Evolutionary conservation across 1,139 yeast species (phyloP), one percentile per base, ranked within the genome.

Genomic region (Pichia sp.): DNA sequence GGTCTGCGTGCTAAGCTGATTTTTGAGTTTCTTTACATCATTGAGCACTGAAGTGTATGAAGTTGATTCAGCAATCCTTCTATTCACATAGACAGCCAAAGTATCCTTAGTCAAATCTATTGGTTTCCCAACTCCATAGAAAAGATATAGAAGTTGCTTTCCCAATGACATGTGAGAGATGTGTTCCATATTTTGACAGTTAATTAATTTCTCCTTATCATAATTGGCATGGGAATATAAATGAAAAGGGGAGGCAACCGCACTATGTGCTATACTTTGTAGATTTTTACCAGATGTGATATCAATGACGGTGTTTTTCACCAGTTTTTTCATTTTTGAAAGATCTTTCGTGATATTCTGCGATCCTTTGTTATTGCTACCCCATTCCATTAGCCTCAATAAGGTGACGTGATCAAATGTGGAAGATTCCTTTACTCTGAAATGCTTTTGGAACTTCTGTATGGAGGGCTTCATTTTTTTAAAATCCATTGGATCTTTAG

Each of bases 401-500:
- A 56, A 33, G 1, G 60, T 56, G 22, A 44, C 49, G 7, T 33
- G 27, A 34, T 53, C 52, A 6, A 56, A 40, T 6, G 49, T 52
- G 1, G 50, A 24, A 5, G 41, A 32, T n/a, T 36, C 32, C 6
- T 30, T 35, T 7, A 51, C 15, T 33, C 51, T 51, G 24, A 43
- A 40, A 18, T 80, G 83, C 55, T 75, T 81, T 53, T 84, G 93
- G 52, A 82, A 83, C 45, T 72, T 74, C 3, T 82, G 79, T 34
- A 77, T 58, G 35, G 77, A 67, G 43, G 77, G 48, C 67, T 74
- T 64, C 47, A 77, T 77, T 40, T 69, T 70, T 38, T 77, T 81
- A 39, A 77, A 77, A 49, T 85, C 94, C 55, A 81, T 78, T 0
- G 94, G 88, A 53, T 88, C 97, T 52, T 86, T 87, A 0, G 95